Percentiles rank a stretch among this genome's conserved stretches.
phyloP scores from a whole-genome alignment of 2,329 filamentous ascomycete genomes.

The Aplosporella prunicola region DNA sequence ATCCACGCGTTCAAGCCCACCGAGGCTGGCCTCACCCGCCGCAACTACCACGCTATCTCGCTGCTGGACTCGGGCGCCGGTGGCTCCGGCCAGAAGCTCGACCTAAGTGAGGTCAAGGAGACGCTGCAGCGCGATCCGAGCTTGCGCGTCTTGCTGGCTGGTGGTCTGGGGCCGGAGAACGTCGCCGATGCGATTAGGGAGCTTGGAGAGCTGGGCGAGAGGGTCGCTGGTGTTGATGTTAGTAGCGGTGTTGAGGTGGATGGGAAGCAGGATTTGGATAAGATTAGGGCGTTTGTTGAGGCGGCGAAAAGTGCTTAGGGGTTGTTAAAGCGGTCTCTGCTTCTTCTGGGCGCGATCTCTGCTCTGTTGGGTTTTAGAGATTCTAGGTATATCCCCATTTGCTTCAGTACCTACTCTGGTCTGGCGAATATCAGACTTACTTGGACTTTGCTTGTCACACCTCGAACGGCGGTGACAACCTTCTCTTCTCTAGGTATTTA shows the following conservation, averaged over 20 bases:
- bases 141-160: constrained; percentile 72
- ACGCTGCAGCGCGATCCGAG: constrained; percentile 58
- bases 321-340: too few species aligned
- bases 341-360: too few species aligned
- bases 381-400: neutral
- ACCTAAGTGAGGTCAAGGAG: constrained; percentile 58
- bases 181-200: constrained; percentile 56
- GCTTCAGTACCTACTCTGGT: neutral
- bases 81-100: constrained; percentile 68
- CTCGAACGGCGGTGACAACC: too few species aligned
- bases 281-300: constrained; percentile 71
- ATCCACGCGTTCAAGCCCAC: constrained; percentile 74
- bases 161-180: constrained; percentile 73
- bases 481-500: neutral
- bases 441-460: neutral
- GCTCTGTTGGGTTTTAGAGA: constrained; percentile 1
- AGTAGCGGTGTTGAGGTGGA: constrained; percentile 83
- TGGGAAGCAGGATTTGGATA: constrained; percentile 69
- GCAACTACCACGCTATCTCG: constrained; percentile 75
- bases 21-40: constrained; percentile 58
- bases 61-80: constrained; percentile 82
- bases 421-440: neutral
- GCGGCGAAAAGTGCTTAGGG: constrained; percentile 56
- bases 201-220: constrained; percentile 50
- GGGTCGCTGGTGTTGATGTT: constrained; percentile 78